phyloP scores from a whole-genome alignment of 495 filamentous ascomycete species.

The Daldinia bambusicola region DNA sequence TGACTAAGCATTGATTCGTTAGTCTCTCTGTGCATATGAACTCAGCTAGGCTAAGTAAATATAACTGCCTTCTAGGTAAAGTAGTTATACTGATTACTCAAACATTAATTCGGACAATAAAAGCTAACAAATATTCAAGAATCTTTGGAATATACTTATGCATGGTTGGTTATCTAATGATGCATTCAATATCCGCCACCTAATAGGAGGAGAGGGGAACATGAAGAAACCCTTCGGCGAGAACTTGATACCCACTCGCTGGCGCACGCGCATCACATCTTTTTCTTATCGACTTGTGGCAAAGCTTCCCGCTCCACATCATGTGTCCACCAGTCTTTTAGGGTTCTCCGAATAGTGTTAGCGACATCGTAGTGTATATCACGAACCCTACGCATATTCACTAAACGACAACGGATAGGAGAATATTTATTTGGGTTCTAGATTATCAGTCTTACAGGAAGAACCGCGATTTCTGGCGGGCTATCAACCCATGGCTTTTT shows the following conservation, averaged over 20 bases:
- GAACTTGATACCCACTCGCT: background rate
- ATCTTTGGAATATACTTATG: no score
- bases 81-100: no score
- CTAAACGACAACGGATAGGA: background rate
- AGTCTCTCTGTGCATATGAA: conserved; percentile 1
- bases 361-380: no score
- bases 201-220: background rate
- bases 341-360: background rate
- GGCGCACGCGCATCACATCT: background rate
- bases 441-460: background rate
- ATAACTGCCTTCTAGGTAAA: no score
- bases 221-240: background rate
- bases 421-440: background rate
- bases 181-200: no score
- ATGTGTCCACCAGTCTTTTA: background rate
- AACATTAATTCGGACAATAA: no score
- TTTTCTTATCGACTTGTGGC: conserved; percentile 5
- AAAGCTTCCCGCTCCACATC: background rate
- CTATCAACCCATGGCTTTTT: conserved; percentile 1
- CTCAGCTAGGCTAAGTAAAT: no score
- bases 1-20: conserved; percentile 14
- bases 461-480: conserved; percentile 16
- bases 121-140: no score
- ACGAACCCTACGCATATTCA: no score
- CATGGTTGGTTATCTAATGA: no score